These are phyloP conservation scores for Suhomyces faveliae DNA, from an alignment of 805 yeast species.

Conservation along the genomic window DNA sequence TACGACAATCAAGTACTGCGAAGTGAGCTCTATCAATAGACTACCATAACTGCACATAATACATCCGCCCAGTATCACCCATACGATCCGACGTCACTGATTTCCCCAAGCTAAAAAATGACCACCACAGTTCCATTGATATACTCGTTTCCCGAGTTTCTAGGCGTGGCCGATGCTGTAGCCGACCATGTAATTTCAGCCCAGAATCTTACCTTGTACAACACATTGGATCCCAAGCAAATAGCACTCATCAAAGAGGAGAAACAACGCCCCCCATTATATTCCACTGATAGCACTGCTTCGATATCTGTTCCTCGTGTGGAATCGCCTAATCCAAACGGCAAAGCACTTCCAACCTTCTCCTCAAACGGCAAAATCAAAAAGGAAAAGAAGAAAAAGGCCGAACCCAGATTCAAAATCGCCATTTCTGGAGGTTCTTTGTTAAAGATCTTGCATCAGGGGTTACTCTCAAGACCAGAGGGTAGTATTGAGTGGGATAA, in stretches of 20 bases:
- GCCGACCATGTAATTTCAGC: slow-evolving; percentile 92
- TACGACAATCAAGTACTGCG: not conserved
- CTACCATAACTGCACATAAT: not conserved
- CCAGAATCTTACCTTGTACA: slow-evolving; percentile 68
- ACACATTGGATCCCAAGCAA: slow-evolving; percentile 35
- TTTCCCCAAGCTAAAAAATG: slow-evolving; percentile 42
- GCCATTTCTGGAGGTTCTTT: slow-evolving; percentile 94
- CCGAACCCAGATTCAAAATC: slow-evolving; percentile 75
- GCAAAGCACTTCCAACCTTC: not conserved
- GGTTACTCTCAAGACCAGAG: slow-evolving; percentile 64
- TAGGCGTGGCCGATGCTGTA: slow-evolving; percentile 93
- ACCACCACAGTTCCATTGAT: slow-evolving; percentile 92
- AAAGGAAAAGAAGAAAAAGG: slow-evolving; percentile 46
- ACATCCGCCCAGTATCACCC: slow-evolving; percentile 1
- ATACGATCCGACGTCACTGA: not conserved
- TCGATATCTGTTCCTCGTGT: slow-evolving; percentile 7
- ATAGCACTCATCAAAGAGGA: slow-evolving; percentile 33
- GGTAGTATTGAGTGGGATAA: slow-evolving; percentile 78
- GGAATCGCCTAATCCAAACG: slow-evolving; percentile 4
- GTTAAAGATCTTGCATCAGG: slow-evolving; percentile 82
- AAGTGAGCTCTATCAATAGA: not conserved
- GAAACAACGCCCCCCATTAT: slow-evolving; percentile 13
- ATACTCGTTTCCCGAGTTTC: slow-evolving; percentile 86
- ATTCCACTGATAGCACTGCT: slow-evolving; percentile 16
- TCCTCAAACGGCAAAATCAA: slow-evolving; percentile 18